Base-by-base conservation (phyloP, 2,329 filamentous ascomycete species). In the Colletotrichum somersetense region DNA sequence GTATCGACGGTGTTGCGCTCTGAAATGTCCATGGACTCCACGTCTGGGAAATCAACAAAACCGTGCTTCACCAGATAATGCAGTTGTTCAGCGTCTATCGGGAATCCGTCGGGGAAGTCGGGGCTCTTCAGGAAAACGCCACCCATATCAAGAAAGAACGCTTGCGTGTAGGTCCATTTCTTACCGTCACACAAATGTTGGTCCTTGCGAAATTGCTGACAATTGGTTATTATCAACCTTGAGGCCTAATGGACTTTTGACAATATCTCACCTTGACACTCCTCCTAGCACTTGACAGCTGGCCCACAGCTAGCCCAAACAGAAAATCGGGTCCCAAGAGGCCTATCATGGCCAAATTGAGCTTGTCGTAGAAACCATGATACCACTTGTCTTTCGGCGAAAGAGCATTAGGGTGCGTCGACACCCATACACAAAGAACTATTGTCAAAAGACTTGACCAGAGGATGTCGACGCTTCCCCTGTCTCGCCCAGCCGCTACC, bases 91-190 rank as follows among this genome's bases (percentile, higher is more conserved):
- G 79, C 78, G 48, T 83, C 77, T 10, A 85, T 74, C 3, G 83
- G 81, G 64, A 85, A 82, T 1, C 75, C 72, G 0, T 75, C 56
- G 1, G 69, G 44, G 23, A 62, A 77, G 23, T 81, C 81, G 1
- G 73, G 75, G 12, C 76, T 75, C 12, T 77, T 65, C 0, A 85
- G 75, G 0, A 79, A 42, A 63, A 84, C 80, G 3, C 83, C 83
- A 1, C 84, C 83, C 78, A 82, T 83, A 61, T 84, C 80, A 4
- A 79, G 82, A 66, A 80, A 83, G 72, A 85, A 85, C 1, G 79
- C 82, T 64, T 85, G 80, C 12, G 66, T 79, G 58, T 82, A 75
- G 0, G 80, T 83, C 83, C 83, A 86, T 3, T 78, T 56, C 20
- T 63, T 23, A 42, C 58, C 50, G 3, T 50, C 73, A 52, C n/a